Evolutionary conservation across 139 green algal genomes (phyloP).

Genomic region (Yamagishiella unicocca): DNA sequence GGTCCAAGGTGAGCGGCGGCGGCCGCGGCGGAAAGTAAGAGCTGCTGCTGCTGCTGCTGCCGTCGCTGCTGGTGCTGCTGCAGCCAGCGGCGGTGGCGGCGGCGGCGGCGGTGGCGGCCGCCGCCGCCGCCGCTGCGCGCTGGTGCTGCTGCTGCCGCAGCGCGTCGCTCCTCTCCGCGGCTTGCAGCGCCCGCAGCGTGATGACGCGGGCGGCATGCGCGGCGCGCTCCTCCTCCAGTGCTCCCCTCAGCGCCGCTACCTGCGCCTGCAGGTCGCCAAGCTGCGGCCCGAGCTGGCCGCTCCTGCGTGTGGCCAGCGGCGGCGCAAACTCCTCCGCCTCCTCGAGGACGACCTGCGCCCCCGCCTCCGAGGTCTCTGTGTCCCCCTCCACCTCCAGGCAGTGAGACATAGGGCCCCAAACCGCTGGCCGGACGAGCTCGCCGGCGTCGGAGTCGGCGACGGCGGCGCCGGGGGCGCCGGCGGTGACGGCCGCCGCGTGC

Average conservation of each 20-base stretch:
- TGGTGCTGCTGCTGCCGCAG: neutral
- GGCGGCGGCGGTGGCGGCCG: too few species aligned
- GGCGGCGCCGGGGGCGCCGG: too few species aligned
- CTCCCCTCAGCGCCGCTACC: neutral
- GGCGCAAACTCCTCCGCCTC: too few species aligned
- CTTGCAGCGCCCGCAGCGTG: neutral
- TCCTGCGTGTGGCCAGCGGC: too few species aligned
- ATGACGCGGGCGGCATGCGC: neutral
- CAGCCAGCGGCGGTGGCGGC: too few species aligned
- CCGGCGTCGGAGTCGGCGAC: too few species aligned
- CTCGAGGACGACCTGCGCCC: neutral
- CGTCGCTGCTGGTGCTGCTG: neutral
- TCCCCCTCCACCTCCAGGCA: neutral
- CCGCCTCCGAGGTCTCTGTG: neutral
- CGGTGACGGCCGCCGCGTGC: too few species aligned
- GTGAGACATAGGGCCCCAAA: neutral
- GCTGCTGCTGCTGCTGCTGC: neutral
- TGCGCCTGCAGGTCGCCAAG: too few species aligned
- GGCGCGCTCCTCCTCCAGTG: neutral
- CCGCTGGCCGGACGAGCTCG: too few species aligned
- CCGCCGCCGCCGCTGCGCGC: neutral
- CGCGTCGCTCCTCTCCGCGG: neutral
- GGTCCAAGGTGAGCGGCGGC: too few species aligned
- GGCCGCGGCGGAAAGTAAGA: too few species aligned
- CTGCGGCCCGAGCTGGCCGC: too few species aligned